phyloP scores from a whole-genome alignment of 2,329 filamentous ascomycete species.

The Colletotrichum tanaceti region DNA sequence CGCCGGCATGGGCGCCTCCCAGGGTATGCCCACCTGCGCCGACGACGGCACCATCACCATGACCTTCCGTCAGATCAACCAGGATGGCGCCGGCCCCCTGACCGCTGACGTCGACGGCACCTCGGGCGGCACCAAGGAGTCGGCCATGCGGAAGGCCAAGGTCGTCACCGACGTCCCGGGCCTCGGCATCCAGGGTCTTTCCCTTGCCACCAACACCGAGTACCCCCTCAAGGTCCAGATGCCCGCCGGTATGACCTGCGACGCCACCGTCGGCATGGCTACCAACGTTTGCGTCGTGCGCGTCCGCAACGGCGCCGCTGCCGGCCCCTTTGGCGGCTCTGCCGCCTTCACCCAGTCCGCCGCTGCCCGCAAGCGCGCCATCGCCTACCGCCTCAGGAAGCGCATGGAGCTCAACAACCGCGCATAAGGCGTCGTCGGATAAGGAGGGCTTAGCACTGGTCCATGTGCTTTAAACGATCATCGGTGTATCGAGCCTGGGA shows the following conservation, averaged over 20 bases:
- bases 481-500: conserved; percentile 30
- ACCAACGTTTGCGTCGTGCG: conserved; percentile 73
- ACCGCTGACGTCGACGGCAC: conserved; percentile 70
- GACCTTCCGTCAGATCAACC: conserved; percentile 78
- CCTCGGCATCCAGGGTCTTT: conserved; percentile 65
- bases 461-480: neutral
- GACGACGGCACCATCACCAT: conserved; percentile 71
- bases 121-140: conserved; percentile 70
- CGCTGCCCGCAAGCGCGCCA: conserved; percentile 69
- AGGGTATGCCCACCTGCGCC: conserved; percentile 69
- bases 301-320: conserved; percentile 69
- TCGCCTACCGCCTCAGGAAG: conserved; percentile 63
- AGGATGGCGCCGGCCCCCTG: conserved; percentile 75
- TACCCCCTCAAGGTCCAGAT: conserved; percentile 74
- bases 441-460: neutral
- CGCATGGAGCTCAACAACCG: conserved; percentile 49
- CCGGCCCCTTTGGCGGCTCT: conserved; percentile 75
- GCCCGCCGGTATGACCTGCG: conserved; percentile 75
- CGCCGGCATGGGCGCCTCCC: conserved; percentile 63
- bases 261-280: conserved; percentile 67
- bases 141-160: conserved; percentile 69
- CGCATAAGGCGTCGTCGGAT: conserved; percentile 34
- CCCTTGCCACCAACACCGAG: conserved; percentile 69
- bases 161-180: conserved; percentile 73
- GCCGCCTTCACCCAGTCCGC: conserved; percentile 72